Percentiles rank a stretch among this genome's conserved stretches.
Evolutionary conservation across 495 filamentous ascomycete genomes (phyloP).

Genomic region (Lasiosphaeriaceae sp.): DNA sequence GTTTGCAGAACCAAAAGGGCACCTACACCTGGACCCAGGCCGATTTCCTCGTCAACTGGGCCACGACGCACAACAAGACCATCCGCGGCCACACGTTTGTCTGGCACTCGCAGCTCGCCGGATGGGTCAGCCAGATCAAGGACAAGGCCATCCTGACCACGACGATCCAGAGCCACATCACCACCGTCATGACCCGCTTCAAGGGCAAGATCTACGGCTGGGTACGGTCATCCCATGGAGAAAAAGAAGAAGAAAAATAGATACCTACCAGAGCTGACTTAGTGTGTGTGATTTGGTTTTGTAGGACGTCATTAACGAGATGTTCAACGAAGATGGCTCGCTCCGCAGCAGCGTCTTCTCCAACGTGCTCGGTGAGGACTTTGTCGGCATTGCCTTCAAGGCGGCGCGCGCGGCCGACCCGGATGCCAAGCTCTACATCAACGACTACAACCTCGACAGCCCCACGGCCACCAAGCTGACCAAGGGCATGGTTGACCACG

Average conservation of each 20-base stretch:
- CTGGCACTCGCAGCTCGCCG: conserved; percentile 63
- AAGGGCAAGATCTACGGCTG: conserved; percentile 61
- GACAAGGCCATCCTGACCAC: conserved; percentile 47
- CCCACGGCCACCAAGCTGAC: conserved; percentile 48
- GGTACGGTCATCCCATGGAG: too few species aligned
- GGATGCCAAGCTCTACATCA: conserved; percentile 60
- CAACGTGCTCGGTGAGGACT: conserved; percentile 53
- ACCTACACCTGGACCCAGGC: conserved; percentile 48
- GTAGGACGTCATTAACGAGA: conserved; percentile 63
- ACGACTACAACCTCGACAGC: conserved; percentile 61
- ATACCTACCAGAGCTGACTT: too few species aligned
- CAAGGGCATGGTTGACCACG: conserved; percentile 57
- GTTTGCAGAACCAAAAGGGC: conserved; percentile 43
- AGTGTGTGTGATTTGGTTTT: too few species aligned
- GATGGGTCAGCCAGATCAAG: conserved; percentile 53
- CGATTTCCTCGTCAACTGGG: conserved; percentile 60
- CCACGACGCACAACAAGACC: conserved; percentile 49
- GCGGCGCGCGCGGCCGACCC: conserved; percentile 58
- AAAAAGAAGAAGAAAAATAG: too few species aligned
- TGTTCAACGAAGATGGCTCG: conserved; percentile 61
- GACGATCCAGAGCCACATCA: conserved; percentile 58
- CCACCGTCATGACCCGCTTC: conserved; percentile 52
- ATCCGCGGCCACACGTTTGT: conserved; percentile 61
- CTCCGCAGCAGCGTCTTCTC: conserved; percentile 56
- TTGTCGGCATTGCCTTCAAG: conserved; percentile 58